Percentiles rank a stretch among this genome's conserved stretches.
Conservation (phyloP, 192 early-diverging fungal genomes). For the Rhizophagus prolifer region DNA sequence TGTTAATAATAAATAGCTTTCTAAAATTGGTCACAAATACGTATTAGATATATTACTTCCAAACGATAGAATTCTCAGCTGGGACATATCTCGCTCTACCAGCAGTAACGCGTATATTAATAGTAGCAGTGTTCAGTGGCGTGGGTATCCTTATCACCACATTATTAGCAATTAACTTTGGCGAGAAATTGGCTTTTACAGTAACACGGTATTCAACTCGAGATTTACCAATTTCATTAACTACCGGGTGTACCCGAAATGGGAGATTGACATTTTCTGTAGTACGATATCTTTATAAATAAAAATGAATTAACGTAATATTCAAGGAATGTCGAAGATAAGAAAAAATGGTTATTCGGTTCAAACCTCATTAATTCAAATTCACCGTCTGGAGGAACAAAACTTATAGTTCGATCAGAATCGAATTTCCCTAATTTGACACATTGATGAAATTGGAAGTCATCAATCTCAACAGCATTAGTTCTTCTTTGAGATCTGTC, state of each 20-base stretch:
- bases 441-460: constrained; percentile 99
- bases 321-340: neutral
- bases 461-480: constrained; percentile 89
- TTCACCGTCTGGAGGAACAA: constrained; percentile 96
- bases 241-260: constrained; percentile 92
- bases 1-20: neutral
- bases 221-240: constrained; percentile 78
- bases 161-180: constrained; percentile 87
- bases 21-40: no score
- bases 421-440: constrained; percentile 93
- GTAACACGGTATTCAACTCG: constrained; percentile 88
- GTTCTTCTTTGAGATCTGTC: constrained; percentile 24
- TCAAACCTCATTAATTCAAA: constrained; percentile 91
- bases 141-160: constrained; percentile 87
- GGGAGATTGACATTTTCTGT: constrained; percentile 96
- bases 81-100: constrained; percentile 97
- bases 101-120: constrained; percentile 71
- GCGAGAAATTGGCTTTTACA: constrained; percentile 85
- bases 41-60: constrained; percentile 83
- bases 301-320: neutral
- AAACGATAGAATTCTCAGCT: constrained; percentile 89
- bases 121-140: constrained; percentile 84
- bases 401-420: constrained; percentile 89
- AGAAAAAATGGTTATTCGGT: neutral
- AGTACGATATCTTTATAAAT: constrained; percentile 70